A percentile compares a stretch with the other conserved stretches of the same genome.
phyloP scores from a whole-genome alignment of 352 stramenopile species.

The Thalassiosira hispida region DNA sequence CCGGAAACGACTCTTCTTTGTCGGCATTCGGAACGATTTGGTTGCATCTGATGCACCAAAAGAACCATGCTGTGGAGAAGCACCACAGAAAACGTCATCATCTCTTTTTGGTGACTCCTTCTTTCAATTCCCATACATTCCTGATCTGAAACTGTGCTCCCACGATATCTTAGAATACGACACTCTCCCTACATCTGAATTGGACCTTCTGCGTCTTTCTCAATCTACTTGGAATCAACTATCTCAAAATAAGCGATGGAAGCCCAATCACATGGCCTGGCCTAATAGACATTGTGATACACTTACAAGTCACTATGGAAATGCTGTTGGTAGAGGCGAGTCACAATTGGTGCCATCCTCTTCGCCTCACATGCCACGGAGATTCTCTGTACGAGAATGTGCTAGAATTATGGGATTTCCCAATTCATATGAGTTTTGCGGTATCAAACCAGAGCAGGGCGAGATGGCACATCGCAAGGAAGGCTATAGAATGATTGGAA shows the following conservation, averaged over 20 bases:
- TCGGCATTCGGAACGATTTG: slow-evolving; percentile 60
- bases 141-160: slow-evolving; percentile 70
- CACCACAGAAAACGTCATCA: neutral
- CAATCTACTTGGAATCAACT: slow-evolving; percentile 45
- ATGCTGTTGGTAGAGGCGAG: slow-evolving; percentile 70
- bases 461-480: slow-evolving; percentile 72
- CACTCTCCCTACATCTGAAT: slow-evolving; percentile 45
- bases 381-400: slow-evolving; percentile 74
- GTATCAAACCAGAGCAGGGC: slow-evolving; percentile 35
- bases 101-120: slow-evolving; percentile 20
- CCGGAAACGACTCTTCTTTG: slow-evolving; percentile 76
- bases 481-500: slow-evolving; percentile 68
- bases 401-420: slow-evolving; percentile 79
- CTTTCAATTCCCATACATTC: slow-evolving; percentile 80
- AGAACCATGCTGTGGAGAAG: neutral
- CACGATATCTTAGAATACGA: slow-evolving; percentile 73
- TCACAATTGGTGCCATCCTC: slow-evolving; percentile 73
- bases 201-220: slow-evolving; percentile 64
- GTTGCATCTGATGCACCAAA: slow-evolving; percentile 5
- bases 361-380: slow-evolving; percentile 55
- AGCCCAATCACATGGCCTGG: slow-evolving; percentile 70
- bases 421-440: slow-evolving; percentile 55
- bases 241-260: slow-evolving; percentile 57
- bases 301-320: slow-evolving; percentile 78
- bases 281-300: slow-evolving; percentile 66